These are phyloP conservation scores for Lachancea fermentati DNA, from an alignment of 805 yeast species.

Conservation along the genomic window DNA sequence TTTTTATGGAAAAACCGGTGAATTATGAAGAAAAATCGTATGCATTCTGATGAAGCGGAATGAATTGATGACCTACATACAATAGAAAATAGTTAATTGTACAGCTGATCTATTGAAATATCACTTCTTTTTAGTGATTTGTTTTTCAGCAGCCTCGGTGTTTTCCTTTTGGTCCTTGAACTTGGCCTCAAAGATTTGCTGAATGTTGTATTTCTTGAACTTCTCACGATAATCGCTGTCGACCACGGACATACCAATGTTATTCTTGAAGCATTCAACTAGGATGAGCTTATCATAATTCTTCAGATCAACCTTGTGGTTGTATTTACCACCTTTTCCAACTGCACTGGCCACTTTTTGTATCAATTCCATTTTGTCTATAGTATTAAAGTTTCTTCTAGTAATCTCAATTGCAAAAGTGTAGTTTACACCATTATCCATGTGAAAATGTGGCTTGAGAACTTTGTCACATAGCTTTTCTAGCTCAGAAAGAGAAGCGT, in stretches of 20 bases:
- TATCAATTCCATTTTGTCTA: slow-evolving; percentile 70
- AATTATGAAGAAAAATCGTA: slow-evolving; percentile 21
- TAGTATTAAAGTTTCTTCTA: slow-evolving; percentile 68
- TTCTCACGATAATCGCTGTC: slow-evolving; percentile 47
- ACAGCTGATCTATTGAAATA: too few relatives aligned
- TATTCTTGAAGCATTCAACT: slow-evolving; percentile 84
- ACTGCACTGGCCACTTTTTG: slow-evolving; percentile 64
- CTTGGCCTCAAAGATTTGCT: slow-evolving; percentile 60
- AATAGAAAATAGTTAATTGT: too few relatives aligned
- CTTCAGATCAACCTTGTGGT: slow-evolving; percentile 77
- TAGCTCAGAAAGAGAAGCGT: slow-evolving; percentile 66
- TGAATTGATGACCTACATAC: too few relatives aligned
- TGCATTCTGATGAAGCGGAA: slow-evolving; percentile 16
- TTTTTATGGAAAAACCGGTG: slow-evolving; percentile 65
- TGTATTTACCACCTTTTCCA: slow-evolving; percentile 50
- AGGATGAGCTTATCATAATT: slow-evolving; percentile 70
- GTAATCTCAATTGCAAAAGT: slow-evolving; percentile 78
- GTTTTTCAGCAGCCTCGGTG: neutral
- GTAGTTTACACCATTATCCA: slow-evolving; percentile 31
- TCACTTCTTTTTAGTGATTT: too few relatives aligned
- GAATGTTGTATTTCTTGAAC: slow-evolving; percentile 68
- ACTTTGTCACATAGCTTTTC: slow-evolving; percentile 52
- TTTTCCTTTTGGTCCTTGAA: slow-evolving; percentile 9
- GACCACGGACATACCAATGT: slow-evolving; percentile 83
- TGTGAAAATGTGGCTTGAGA: slow-evolving; percentile 65